Evolutionary conservation across 192 early-diverging fungal species (phyloP), one percentile per base, ranked within the genome.

Genomic region (Dimargaris cristalligena): DNA sequence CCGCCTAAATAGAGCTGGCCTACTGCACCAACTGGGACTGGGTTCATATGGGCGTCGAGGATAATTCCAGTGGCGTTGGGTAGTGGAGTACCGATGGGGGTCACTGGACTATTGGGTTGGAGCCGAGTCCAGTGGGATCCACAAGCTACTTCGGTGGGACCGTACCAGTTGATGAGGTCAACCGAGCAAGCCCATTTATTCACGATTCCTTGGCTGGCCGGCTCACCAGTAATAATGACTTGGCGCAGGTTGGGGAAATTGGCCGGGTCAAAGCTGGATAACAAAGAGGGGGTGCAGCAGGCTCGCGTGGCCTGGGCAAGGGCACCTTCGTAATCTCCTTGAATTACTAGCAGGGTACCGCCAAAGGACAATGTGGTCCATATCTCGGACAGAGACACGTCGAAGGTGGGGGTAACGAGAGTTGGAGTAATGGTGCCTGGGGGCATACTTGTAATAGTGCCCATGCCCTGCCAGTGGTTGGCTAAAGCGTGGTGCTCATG

Each of bases 1-100:
- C 38, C 38, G 25, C 61, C 66, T 46, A 67, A 63, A 31, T 65
- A 64, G 4, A 73, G 41, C 33, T 73, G 63, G 0, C 70, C 70
- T 6, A 51, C 44, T 9, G 47, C 68, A 31, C 70, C 70, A 11
- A 70, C 25, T 3, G 65, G 65, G 11, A 63, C 61, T 10, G 56
- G 68, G 20, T 44, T 31, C 6, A 23, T 2, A 2, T 45, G 50
- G 16, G 18, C 28, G 49, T 70, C 68, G 34, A 70, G 47, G 14
- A 70, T 59, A 31, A 64, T 62, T n/a, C 61, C 28, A 2, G 46
- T 50, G 33, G 54, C 34, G 51, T 70, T 66, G 1, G 29, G 30
- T 11, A 62, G 30, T 8, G 63, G 59, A 0, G 45, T 49, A 6
- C 68, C 68, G 18, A 70, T 70, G n/a, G n/a, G n/a, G n/a, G 68